Evolutionary conservation across 331 rosid genomes (phyloP), one percentile per base, ranked within the genome.

Genomic region (Dryas integrifolia): DNA sequence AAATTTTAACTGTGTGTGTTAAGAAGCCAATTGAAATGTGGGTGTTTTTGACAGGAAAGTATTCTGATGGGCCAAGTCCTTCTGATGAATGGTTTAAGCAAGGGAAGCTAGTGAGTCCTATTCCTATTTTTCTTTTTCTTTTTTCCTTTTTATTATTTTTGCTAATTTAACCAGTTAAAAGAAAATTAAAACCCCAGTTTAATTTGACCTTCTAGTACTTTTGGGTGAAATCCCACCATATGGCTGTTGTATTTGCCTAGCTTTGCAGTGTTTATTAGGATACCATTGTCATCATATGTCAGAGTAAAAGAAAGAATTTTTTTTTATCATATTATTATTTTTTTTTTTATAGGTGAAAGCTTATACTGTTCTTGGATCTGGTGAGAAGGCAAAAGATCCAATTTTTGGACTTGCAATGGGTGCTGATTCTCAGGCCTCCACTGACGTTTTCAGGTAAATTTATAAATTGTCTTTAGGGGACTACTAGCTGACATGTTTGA

Each of bases 31-130:
- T 13, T 53, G 14, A 39, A 44, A 43, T 35, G 52, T 14, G 56
- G 62, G 39, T 49, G 15, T 11, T 60, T 76, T 21, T 79, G 39
- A 69, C 86, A 92, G 98, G 98, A 76, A 92, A 90, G 69, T 92
- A 92, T 82, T 88, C 96, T 38, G 96, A 88, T 49, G 92, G 71
- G 46, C 92, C 95, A 0, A 90, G 84, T 74, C 96, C 91, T 72
- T 85, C 92, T 43, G 98, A 92, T 78, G 96, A 88, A 80, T 88
- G 98, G 98, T 88, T 92, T 76, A 88, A 88, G 82, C 88, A 85
- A 82, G 96, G 96, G 64, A 92, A 82, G 85, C 76, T 78, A 72
- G 98, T 88, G 84, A 74, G 75, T 66, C 65, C 8, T 7, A 6
- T 48, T 30, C 18, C 52, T 15, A 15, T 24, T 39, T 55, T 16